Evolutionary conservation across 257 asterid genomes (phyloP), one percentile per base, ranked within the genome.

Genomic region (Echium plantagineum): DNA sequence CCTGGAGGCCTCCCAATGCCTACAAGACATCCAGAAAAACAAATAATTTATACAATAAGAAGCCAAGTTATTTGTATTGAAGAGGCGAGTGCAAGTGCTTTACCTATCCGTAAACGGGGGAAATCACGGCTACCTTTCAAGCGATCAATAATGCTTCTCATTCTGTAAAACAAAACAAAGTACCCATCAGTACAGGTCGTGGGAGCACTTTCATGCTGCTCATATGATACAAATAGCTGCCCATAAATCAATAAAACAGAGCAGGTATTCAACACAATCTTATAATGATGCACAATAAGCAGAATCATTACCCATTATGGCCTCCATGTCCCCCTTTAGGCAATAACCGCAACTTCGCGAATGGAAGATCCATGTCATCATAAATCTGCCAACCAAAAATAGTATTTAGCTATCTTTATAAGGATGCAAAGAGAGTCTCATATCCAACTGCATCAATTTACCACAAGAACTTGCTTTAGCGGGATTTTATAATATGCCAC

Each of bases 281-380:
- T 28, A 42, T 2, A 42, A 5, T 0, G 49, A 42, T 35, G 46
- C 46, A 35, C 46, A 35, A 35, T 35, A 9, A 35, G 9, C 10
- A 35, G 46, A 32, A 22, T 58, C 64, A 16, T 19, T 84, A 86
- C 99, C 99, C 97, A 28, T 93, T 93, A 67, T 93, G 99, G 46
- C 97, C 99, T 63, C 94, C 97, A 68, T 93, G 99, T 56, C 99
- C 99, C 71, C 99, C 99, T 81, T 93, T 89, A 21, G 99, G 99
- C 65, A 93, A 70, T 48, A 93, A 65, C 58, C 90, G 80, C 79
- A 89, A 78, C 78, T 89, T 93, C 0, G 87, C 94, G 59, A 86
- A 86, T 63, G 99, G 99, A 55, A 89, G 73, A 83, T 93, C 97
- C 84, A 89, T 66, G 78, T 93, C 99, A 65, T 93, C 97, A 66